Evolutionary conservation across 306 rosid genomes (phyloP), one percentile per base, ranked within the genome.

Genomic region (Urtica urens): DNA sequence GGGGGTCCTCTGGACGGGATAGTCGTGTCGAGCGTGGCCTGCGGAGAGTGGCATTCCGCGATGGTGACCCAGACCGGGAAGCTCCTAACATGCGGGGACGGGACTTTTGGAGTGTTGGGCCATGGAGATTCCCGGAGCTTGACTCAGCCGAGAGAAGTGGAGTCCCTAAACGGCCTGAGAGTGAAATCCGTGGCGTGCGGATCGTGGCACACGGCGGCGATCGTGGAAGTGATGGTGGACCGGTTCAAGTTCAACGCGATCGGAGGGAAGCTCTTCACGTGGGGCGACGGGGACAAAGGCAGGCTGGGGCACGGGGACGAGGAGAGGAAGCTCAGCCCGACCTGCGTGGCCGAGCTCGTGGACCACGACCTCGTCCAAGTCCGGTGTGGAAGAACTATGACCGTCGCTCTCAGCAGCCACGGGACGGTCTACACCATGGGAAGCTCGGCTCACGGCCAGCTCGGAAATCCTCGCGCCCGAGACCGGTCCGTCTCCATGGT

Each of bases 31-130:
- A 60, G 48, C 43, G 58, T 86, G 46, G 54, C 90, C 61, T 86
- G 96, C 74, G 96, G 96, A 10, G 96, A 82, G 65, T 86, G 93
- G 96, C 96, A 86, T 62, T 72, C 78, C 0, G 90, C 96, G 0
- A 55, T 82, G 44, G 78, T 82, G 17, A 76, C 96, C 19, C 58
- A 72, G 17, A 77, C 86, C 4, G 90, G 93, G 35, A 46, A 58
- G 62, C 55, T 86, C 39, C 82, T 77, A 49, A 86, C 90, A 5
- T 86, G 75, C 38, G 96, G 96, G 57, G 96, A 86, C 39, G 96
- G 96, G 47, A 79, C 86, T 15, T 86, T 86, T 55, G 96, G 96
- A 35, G 86, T 72, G 45, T 87, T 86, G 31, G 96, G 96, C 26
- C 93, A 86, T 26, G 96, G 96, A 13, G 60, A 77, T 68, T 65